Evolutionary conservation across 768 basidiomycete genomes (phyloP).

Genomic region (Lactifluus pinguis): DNA sequence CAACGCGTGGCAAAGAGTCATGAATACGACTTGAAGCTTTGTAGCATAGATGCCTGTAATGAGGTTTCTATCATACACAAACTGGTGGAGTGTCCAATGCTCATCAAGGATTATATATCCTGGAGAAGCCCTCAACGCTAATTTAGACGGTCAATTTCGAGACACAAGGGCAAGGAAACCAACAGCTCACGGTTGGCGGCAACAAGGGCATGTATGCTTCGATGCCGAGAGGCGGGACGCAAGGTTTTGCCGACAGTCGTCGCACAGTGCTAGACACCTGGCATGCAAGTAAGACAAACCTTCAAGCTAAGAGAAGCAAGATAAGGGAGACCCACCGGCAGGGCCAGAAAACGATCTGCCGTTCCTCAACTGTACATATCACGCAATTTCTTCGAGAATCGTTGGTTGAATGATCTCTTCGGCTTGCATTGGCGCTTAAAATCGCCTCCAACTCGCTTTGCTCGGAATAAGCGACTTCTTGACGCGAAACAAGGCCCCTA

Average conservation of each 20-base stretch:
- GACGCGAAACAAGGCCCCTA: slow-evolving; percentile 27
- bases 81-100: neutral
- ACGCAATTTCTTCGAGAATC: slow-evolving; percentile 43
- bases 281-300: neutral
- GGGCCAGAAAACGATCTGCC: slow-evolving; percentile 80
- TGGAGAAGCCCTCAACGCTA: slow-evolving; percentile 49
- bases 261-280: slow-evolving; percentile 50
- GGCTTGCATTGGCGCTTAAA: slow-evolving; percentile 22
- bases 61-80: neutral
- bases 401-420: slow-evolving; percentile 7
- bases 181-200: slow-evolving; percentile 36
- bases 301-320: neutral
- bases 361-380: slow-evolving; percentile 56
- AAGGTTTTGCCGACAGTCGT: slow-evolving; percentile 53
- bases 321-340: slow-evolving; percentile 44
- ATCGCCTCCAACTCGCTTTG: slow-evolving; percentile 27
- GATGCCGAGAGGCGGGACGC: slow-evolving; percentile 45
- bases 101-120: slow-evolving; percentile 47
- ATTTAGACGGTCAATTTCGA: neutral
- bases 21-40: too few species aligned
- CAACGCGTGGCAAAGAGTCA: too few species aligned
- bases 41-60: neutral
- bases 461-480: slow-evolving; percentile 1
- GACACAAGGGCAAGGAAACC: neutral
- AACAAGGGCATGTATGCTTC: slow-evolving; percentile 61